phyloP scores from a whole-genome alignment of 495 filamentous ascomycete genomes.

The Entonaema liquescens region DNA sequence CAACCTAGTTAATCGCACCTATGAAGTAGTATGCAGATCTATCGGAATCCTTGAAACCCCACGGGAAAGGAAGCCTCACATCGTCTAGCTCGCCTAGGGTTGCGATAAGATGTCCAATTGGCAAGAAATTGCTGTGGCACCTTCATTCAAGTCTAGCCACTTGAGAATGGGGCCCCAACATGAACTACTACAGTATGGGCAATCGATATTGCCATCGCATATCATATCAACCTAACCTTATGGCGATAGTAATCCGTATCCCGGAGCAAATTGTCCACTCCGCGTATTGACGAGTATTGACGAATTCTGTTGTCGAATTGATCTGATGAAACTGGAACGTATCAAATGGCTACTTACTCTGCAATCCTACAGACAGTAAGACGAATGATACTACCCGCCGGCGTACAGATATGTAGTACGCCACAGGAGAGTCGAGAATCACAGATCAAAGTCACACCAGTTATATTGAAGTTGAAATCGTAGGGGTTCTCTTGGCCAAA shows the following conservation, averaged over 20 bases:
- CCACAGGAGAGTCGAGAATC: neutral
- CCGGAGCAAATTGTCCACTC: neutral
- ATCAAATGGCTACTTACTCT: constrained; percentile 15
- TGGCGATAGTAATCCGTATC: constrained; percentile 4
- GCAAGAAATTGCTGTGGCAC: constrained; percentile 20
- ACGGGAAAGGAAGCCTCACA: constrained; percentile 8
- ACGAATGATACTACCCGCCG: neutral
- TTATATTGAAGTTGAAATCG: constrained; percentile 24
- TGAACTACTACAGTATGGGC: constrained; percentile 11
- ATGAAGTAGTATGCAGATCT: neutral
- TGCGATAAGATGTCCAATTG: constrained; percentile 7
- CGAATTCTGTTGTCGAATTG: constrained; percentile 1
- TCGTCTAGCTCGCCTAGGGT: constrained; percentile 12
- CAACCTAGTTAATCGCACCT: constrained; percentile 6
- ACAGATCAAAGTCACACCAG: constrained; percentile 24
- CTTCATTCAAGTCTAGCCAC: neutral
- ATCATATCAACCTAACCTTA: constrained; percentile 17
- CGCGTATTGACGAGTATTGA: neutral
- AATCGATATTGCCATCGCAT: neutral
- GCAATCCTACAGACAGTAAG: constrained; percentile 7
- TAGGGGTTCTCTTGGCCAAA: constrained; percentile 41
- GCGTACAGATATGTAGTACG: neutral
- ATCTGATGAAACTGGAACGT: constrained; percentile 25
- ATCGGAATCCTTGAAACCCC: constrained; percentile 8
- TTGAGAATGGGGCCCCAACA: constrained; percentile 23